Base-by-base conservation (phyloP, 1,284 basidiomycete genomes). In the Trametes pubescens region DNA sequence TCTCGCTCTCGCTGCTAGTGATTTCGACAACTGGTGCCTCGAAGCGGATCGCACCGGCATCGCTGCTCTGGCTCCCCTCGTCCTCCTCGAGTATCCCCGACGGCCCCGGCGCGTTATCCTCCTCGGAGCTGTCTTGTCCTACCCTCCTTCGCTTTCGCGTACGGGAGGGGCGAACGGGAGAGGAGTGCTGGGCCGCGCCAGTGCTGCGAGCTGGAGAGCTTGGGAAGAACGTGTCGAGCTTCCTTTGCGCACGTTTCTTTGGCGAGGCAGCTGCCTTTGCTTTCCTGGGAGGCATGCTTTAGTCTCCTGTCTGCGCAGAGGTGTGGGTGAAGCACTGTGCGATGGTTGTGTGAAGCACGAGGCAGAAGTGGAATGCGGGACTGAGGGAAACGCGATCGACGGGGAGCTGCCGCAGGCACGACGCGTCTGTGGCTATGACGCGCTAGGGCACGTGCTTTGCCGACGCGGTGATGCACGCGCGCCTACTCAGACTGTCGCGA, bases 21-120 rank as follows among this genome's bases (percentile, higher is more conserved):
- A 65, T 59, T n/a, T 75, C 69, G 16, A 69, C 43, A 29, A 65
- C 71, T 40, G 73, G 60, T 14, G 81, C 75, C 65, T 82, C 82
- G 62, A 89, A 83, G 55, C 72, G 80, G 56, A 88, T 86, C 34
- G 78, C 81, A 29, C 77, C 80, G 49, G 86, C 81, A 65, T 83
- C 84, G 56, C 74, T 77, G 61, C 80, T 82, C 38, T 78, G 74
- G 38, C 76, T 71, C 16, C 69, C 71, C 9, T 71, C 68, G 6
- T 57, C 71, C 26, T 64, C 69, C 5, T 73, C 71, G 9, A 48
- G 38, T 16, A 53, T 9, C 24, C 24, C 22, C 2, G 57, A 52
- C 4, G 64, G 59, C 0, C 59, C 57, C 13, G 57, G 38, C 1
- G 4, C 14, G 9, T 18, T 37, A 0, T 54, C 54, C 8, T 48